Base-by-base conservation (phyloP, 2,329 filamentous ascomycete species). In the Amauroascus niger region DNA sequence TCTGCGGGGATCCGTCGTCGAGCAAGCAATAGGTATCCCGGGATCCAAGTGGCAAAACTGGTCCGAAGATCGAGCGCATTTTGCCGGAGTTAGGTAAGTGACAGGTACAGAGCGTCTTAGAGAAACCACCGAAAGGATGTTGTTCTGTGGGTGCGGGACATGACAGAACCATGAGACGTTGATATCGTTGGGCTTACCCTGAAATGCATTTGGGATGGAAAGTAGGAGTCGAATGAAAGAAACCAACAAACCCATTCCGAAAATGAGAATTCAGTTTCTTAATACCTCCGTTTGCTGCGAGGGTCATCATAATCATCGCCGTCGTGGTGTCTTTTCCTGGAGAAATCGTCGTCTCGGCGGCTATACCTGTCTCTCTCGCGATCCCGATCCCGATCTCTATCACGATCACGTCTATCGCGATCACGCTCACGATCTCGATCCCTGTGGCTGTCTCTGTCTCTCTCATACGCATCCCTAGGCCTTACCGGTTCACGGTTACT, bases 401-500 rank as follows among this genome's bases (percentile, higher is more conserved):
- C 63, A 49, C 67, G 76, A 68, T 81, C 77, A 57, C 70, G 63
- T 30, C 70, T 67, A 55, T 73, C 63, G 32, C 68, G 76, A 68
- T 81, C 77, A 62, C 79, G 77, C 69, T 83, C 80, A 64, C 81
- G 79, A 43, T 75, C 71, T 51, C 76, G 71, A 58, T 76, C 71
- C 62, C 67, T 72, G 62, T 79, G 76, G 57, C 79, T 73, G 62
- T 75, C 71, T 57, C 71, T 64, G 49, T 74, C 70, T 52, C 71
- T 66, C 47, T 72, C 69, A 70, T 80, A 79, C 62, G 77, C 76
- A 67, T 84, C 81, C 63, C 82, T 72, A 51, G 82, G 81, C 64
- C 86, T 83, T 67, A 93, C 81, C 57, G 87, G 88, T 68, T 94
- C 88, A 70, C 86, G 85, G 72, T 94, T 93, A 73, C 87, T 87